Conservation (phyloP, 2,329 filamentous ascomycete species). For the Xylaria sp. region DNA sequence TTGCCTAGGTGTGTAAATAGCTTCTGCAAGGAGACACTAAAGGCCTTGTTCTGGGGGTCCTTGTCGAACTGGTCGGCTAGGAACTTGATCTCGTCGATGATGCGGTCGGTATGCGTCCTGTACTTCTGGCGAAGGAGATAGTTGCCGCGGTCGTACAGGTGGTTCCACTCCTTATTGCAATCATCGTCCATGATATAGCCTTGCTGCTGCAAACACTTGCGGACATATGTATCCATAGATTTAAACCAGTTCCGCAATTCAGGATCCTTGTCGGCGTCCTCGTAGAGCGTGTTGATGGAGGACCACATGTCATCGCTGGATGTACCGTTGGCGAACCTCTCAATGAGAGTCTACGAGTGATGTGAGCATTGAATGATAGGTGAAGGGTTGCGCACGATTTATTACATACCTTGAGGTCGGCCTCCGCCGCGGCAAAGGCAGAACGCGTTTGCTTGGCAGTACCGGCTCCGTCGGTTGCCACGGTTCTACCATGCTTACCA, state of each 20-base stretch:
- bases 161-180: constrained; percentile 84
- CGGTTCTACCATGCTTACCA: constrained; percentile 74
- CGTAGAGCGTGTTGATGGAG: constrained; percentile 86
- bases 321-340: constrained; percentile 95
- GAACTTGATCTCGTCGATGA: constrained; percentile 92
- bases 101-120: constrained; percentile 82
- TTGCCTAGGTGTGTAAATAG: constrained; percentile 90
- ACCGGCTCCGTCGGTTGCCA: constrained; percentile 72
- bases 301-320: constrained; percentile 88
- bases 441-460: constrained; percentile 79
- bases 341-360: constrained; percentile 77
- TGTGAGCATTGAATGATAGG: constrained; percentile 51
- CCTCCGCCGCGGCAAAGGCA: constrained; percentile 76
- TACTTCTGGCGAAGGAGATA: constrained; percentile 92
- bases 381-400: background rate
- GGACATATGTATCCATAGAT: constrained; percentile 78
- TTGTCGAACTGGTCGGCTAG: constrained; percentile 88
- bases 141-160: constrained; percentile 84
- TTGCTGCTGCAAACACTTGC: constrained; percentile 86
- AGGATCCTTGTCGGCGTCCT: constrained; percentile 84
- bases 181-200: constrained; percentile 89
- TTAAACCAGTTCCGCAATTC: constrained; percentile 94
- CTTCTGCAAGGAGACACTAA: constrained; percentile 80
- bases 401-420: constrained; percentile 74
- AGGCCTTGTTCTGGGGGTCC: constrained; percentile 86